Percentiles rank a stretch among this genome's conserved stretches.
Evolutionary conservation across 106 monocot species (phyloP).

Genomic region (Hemerocallis citrina): DNA sequence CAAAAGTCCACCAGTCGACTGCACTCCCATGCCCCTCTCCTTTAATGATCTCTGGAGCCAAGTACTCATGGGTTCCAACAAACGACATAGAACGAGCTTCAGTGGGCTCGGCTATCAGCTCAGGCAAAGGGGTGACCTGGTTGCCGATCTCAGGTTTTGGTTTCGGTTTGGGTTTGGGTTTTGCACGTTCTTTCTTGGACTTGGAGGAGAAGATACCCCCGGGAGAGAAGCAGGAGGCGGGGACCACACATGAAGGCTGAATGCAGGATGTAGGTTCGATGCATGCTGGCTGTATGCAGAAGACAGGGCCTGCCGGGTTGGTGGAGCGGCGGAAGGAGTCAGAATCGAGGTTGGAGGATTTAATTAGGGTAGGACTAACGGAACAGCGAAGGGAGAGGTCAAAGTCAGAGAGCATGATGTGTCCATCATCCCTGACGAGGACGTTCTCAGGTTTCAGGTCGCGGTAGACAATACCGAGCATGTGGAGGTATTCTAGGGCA

Average conservation of each 20-base stretch:
- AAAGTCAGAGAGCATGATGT: constrained; percentile 47
- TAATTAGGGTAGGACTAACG: constrained; percentile 11
- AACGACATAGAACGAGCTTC: constrained; percentile 18
- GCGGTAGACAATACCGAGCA: constrained; percentile 39
- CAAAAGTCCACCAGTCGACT: constrained; percentile 22
- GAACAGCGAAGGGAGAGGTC: constrained; percentile 34
- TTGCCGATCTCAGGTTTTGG: constrained; percentile 2
- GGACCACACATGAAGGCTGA: constrained; percentile 9
- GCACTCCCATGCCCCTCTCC: constrained; percentile 15
- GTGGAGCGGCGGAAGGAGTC: neutral
- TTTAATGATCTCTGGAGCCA: constrained; percentile 10
- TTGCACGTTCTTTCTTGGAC: constrained; percentile 6
- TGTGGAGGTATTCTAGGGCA: constrained; percentile 35
- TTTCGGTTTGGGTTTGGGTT: neutral
- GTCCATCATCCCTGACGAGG: constrained; percentile 33
- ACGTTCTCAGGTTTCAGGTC: constrained; percentile 38
- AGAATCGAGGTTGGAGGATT: constrained; percentile 4
- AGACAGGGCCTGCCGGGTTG: neutral
- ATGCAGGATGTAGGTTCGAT: constrained; percentile 4
- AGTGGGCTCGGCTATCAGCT: constrained; percentile 18
- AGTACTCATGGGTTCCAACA: constrained; percentile 21
- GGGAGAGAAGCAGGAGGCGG: constrained; percentile 16
- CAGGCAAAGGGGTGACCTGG: constrained; percentile 14
- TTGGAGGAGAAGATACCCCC: constrained; percentile 1
- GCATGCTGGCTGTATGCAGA: neutral